These are phyloP conservation scores for Exophiala oligosperma DNA, from an alignment of 2,329 filamentous ascomycete genomes.

Conservation along the genomic window DNA sequence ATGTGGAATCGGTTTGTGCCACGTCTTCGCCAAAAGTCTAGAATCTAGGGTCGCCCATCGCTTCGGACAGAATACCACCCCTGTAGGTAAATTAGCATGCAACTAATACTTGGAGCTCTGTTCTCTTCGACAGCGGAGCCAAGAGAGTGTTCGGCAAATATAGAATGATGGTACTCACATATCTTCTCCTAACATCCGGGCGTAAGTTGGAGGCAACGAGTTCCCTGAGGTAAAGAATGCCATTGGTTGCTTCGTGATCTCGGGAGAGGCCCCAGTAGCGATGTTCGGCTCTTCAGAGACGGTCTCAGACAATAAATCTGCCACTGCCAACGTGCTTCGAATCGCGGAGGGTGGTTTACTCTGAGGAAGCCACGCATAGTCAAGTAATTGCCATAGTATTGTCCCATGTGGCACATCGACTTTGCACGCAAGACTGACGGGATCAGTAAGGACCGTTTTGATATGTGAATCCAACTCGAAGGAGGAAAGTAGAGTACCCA, in stretches of 20 bases:
- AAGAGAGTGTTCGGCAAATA: too few relatives aligned
- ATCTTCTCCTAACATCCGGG: conserved; percentile 13
- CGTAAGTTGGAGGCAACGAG: conserved; percentile 4
- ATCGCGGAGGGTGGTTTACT: background rate
- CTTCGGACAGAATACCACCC: conserved; percentile 6
- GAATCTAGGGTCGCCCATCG: conserved; percentile 1
- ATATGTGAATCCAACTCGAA: conserved; percentile 4
- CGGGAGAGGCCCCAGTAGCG: too few relatives aligned
- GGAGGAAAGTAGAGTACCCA: conserved; percentile 8
- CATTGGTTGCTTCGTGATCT: too few relatives aligned
- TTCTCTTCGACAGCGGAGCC: too few relatives aligned
- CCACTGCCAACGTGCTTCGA: background rate
- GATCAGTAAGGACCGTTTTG: conserved; percentile 3
- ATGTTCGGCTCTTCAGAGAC: background rate
- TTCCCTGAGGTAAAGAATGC: background rate
- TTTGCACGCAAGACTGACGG: conserved; percentile 9
- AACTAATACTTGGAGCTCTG: too few relatives aligned
- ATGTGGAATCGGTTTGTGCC: too few relatives aligned
- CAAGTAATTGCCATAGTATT: conserved; percentile 14
- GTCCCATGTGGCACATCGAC: conserved; percentile 3
- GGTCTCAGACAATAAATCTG: conserved; percentile 5
- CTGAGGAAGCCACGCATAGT: conserved; percentile 12
- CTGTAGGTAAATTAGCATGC: too few relatives aligned
- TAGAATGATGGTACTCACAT: background rate
- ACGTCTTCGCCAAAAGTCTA: background rate